These are phyloP conservation scores for Thelonectria rubi DNA, from an alignment of 2,329 filamentous ascomycete species.

Conservation along the genomic window DNA sequence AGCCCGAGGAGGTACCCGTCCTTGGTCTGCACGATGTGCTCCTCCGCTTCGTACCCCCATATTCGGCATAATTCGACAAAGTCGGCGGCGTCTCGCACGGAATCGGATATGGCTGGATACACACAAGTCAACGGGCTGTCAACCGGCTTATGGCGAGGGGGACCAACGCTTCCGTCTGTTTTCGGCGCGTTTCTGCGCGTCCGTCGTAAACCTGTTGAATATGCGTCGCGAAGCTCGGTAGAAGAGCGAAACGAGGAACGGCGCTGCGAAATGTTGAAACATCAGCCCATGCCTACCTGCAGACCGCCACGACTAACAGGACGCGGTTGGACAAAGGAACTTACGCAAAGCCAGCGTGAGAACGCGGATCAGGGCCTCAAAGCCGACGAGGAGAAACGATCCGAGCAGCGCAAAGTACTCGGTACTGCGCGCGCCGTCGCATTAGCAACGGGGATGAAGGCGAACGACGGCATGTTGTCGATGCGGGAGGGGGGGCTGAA, in stretches of 20 bases:
- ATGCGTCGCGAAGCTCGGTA: slow-evolving; percentile 83
- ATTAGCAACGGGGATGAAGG: slow-evolving; percentile 30
- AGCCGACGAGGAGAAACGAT: slow-evolving; percentile 82
- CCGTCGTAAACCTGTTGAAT: slow-evolving; percentile 81
- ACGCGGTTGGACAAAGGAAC: slow-evolving; percentile 43
- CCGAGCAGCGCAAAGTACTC: slow-evolving; percentile 89
- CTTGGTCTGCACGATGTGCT: slow-evolving; percentile 93
- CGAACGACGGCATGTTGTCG: slow-evolving; percentile 12
- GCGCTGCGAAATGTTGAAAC: slow-evolving; percentile 61
- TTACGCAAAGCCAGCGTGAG: slow-evolving; percentile 88
- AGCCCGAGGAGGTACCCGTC: slow-evolving; percentile 94
- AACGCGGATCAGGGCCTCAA: slow-evolving; percentile 85
- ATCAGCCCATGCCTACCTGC: slow-evolving; percentile 17
- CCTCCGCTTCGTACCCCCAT: slow-evolving; percentile 92
- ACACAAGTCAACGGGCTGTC: slow-evolving; percentile 51
- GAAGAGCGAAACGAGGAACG: slow-evolving; percentile 81
- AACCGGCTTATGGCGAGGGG: slow-evolving; percentile 46
- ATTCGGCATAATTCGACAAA: slow-evolving; percentile 94
- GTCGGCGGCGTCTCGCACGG: slow-evolving; percentile 86
- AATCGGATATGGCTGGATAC: slow-evolving; percentile 72
- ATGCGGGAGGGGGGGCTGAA: slow-evolving; percentile 31
- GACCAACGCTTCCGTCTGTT: slow-evolving; percentile 70
- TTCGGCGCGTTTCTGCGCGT: slow-evolving; percentile 73
- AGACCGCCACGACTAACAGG: slow-evolving; percentile 21
- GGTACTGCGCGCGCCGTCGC: slow-evolving; percentile 57